Conservation (phyloP, 257 asterid species). For the Petunia secreta region DNA sequence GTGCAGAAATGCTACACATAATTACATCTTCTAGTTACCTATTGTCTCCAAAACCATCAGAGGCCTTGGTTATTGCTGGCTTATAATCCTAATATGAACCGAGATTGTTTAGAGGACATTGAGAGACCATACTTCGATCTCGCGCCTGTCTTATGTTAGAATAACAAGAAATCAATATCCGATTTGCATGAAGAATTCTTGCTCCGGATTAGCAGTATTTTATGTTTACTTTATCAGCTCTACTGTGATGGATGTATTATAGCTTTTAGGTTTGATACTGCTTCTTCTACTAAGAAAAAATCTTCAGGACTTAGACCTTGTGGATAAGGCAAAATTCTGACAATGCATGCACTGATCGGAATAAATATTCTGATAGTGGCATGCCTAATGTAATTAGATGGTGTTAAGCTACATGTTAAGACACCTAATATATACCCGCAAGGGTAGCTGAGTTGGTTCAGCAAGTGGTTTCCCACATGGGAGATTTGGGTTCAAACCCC, state of each 20-base stretch:
- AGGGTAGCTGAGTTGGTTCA: no score
- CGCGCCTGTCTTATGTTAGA: background rate
- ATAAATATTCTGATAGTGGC: background rate
- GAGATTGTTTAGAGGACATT: background rate
- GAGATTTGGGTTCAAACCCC: no score
- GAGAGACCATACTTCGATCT: slow-evolving; percentile 17
- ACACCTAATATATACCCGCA: background rate
- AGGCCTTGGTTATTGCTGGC: background rate
- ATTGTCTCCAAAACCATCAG: background rate
- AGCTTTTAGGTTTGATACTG: slow-evolving; percentile 11
- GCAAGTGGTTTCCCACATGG: no score
- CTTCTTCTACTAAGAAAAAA: background rate
- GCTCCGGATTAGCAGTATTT: background rate
- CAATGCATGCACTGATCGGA: no score
- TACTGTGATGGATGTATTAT: background rate
- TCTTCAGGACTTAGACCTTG: slow-evolving; percentile 15
- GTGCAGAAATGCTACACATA: no score
- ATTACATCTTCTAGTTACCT: background rate
- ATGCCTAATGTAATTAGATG: background rate
- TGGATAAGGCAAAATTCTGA: slow-evolving; percentile 10
- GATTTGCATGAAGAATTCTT: slow-evolving; percentile 18
- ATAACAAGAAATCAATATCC: slow-evolving; percentile 23
- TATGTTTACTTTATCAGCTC: background rate
- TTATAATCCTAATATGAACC: slow-evolving; percentile 10
- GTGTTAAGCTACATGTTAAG: background rate